phyloP scores from a whole-genome alignment of 1,139 yeast genomes.

The Kluyveromyces sp. region DNA sequence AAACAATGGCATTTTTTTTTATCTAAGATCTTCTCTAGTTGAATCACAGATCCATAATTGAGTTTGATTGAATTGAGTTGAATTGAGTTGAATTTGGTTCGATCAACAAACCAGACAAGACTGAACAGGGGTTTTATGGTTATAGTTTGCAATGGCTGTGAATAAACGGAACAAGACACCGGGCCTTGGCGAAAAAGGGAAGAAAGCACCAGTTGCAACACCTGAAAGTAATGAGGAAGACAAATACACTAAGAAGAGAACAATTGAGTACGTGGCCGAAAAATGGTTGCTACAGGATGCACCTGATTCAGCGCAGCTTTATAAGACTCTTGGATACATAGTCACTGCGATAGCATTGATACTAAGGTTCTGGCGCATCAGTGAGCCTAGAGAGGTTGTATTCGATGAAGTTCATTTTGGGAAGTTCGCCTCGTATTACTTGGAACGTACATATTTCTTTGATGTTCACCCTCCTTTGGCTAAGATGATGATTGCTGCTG shows the following conservation, averaged over 20 bases:
- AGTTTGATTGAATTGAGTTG: too few species aligned
- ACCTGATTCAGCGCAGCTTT: constrained; percentile 19
- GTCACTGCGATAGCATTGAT: constrained; percentile 61
- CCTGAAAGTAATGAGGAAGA: neutral
- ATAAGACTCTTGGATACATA: constrained; percentile 20
- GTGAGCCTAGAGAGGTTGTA: constrained; percentile 79
- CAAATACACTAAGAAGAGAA: constrained; percentile 3
- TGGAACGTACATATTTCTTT: constrained; percentile 79
- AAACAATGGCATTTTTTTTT: too few species aligned
- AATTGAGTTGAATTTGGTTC: too few species aligned
- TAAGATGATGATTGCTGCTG: constrained; percentile 80
- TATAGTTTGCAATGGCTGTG: constrained; percentile 6
- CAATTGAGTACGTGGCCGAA: constrained; percentile 14
- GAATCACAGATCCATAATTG: too few species aligned
- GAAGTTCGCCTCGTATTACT: constrained; percentile 82
- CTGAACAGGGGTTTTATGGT: neutral
- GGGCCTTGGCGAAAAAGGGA: neutral
- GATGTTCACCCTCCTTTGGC: constrained; percentile 99
- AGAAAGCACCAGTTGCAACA: neutral
- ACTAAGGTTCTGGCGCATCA: constrained; percentile 64
- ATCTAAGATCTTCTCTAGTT: too few species aligned
- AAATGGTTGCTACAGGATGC: constrained; percentile 21
- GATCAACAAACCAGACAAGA: too few species aligned
- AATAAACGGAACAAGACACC: constrained; percentile 8
- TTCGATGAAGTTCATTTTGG: constrained; percentile 99